Conservation (phyloP, 2,329 filamentous ascomycete genomes). For the Cephalotrichum gorgonifer region DNA sequence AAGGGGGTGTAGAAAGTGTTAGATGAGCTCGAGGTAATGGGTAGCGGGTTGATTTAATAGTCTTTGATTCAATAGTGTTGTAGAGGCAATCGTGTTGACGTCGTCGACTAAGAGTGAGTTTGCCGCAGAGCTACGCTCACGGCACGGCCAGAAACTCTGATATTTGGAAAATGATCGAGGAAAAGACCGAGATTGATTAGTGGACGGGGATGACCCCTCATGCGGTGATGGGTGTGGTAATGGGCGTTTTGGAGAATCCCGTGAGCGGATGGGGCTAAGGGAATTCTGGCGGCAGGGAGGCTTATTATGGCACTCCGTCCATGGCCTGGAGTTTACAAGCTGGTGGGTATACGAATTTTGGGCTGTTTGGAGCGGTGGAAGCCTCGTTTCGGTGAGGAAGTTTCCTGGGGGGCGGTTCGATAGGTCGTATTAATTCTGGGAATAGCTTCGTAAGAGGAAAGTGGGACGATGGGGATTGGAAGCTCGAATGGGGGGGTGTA, state of each 20-base stretch:
- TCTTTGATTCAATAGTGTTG: neutral
- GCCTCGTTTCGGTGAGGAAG: neutral
- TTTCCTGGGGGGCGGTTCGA: neutral
- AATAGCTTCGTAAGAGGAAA: neutral
- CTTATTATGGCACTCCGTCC: neutral
- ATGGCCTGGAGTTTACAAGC: neutral
- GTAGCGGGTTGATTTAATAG: too few relatives aligned
- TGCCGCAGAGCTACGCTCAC: neutral
- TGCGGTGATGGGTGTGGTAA: neutral
- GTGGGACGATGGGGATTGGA: neutral
- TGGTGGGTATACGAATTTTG: too few relatives aligned
- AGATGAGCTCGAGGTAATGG: too few relatives aligned
- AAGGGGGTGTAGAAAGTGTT: too few relatives aligned
- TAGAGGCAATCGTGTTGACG: neutral
- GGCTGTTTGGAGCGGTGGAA: too few relatives aligned
- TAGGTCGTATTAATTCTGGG: neutral
- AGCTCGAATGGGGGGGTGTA: conserved; percentile 2
- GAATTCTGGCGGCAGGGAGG: neutral
- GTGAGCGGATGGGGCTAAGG: neutral
- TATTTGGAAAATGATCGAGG: neutral
- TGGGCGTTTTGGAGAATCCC: neutral
- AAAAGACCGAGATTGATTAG: conserved; percentile 2
- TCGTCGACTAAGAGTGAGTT: neutral
- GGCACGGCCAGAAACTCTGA: conserved; percentile 4
- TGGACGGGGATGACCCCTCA: conserved; percentile 4